Evolutionary conservation across 2,329 filamentous ascomycete species (phyloP).

Genomic region (Fusarium liriodendri): DNA sequence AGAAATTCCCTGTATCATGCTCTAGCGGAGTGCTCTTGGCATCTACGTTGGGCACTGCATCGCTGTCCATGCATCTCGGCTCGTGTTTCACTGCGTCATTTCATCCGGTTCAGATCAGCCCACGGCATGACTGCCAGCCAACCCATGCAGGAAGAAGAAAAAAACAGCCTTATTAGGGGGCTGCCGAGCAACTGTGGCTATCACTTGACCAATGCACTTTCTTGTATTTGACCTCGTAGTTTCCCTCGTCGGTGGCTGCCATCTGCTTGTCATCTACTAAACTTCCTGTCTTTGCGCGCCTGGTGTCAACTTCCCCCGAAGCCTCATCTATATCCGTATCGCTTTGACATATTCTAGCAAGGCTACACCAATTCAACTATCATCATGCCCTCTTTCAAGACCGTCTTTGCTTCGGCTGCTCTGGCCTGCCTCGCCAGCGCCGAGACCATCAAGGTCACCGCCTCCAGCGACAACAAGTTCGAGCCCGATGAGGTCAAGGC

Average conservation of each 20-base stretch:
- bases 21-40: conserved; percentile 18
- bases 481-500: conserved; percentile 48
- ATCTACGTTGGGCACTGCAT: not conserved
- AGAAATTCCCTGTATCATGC: conserved; percentile 10
- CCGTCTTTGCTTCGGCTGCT: conserved; percentile 38
- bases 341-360: not conserved
- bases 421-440: conserved; percentile 43
- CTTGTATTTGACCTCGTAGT: conserved; percentile 17
- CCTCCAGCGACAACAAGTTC: conserved; percentile 48
- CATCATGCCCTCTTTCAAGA: conserved; percentile 47
- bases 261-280: not conserved
- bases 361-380: not conserved
- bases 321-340: not conserved
- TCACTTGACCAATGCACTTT: conserved; percentile 7
- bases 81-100: conserved; percentile 8
- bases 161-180: conserved; percentile 15
- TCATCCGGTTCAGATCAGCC: conserved; percentile 4
- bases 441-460: conserved; percentile 50
- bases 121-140: not conserved
- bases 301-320: not conserved
- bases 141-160: conserved; percentile 16
- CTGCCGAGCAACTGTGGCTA: conserved; percentile 31
- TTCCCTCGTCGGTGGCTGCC: not conserved
- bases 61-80: conserved; percentile 6
- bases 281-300: not conserved